phyloP scores from a whole-genome alignment of 805 yeast genomes.

The Metschnikowia cubensis region DNA sequence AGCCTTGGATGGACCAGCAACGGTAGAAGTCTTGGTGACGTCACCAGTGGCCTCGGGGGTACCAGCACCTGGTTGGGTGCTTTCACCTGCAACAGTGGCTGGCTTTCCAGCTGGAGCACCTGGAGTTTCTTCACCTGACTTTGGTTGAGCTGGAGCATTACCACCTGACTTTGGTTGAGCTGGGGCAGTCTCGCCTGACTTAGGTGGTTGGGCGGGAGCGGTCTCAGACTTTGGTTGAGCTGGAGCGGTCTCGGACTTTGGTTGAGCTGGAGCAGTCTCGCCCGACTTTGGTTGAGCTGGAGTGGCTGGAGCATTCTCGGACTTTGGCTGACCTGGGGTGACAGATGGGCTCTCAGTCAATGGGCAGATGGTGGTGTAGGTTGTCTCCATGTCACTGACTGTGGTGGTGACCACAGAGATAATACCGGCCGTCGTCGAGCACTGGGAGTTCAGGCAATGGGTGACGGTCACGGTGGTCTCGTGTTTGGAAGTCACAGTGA shows the following conservation, averaged over 20 bases:
- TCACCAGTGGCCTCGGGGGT: too few relatives aligned
- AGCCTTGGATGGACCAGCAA: not conserved
- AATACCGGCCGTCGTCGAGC: not conserved
- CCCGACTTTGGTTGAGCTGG: not conserved
- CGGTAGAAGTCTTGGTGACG: not conserved
- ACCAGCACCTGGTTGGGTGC: not conserved
- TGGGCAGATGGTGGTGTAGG: conserved; percentile 2
- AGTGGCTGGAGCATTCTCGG: not conserved
- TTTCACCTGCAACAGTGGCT: not conserved
- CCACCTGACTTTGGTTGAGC: not conserved
- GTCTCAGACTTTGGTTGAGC: not conserved
- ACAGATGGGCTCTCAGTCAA: not conserved
- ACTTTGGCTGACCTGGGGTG: not conserved
- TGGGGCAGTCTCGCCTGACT: not conserved
- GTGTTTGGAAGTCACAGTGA: not conserved
- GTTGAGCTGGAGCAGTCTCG: not conserved
- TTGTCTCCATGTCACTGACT: not conserved
- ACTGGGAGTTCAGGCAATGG: conserved; percentile 1
- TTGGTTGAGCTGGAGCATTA: not conserved
- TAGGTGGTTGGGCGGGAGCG: not conserved
- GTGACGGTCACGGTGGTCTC: conserved; percentile 1
- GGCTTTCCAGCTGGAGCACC: not conserved
- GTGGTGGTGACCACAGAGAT: conserved; percentile 2
- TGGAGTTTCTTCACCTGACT: not conserved
- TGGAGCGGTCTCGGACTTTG: not conserved